phyloP scores from a whole-genome alignment of 2,329 filamentous ascomycete species.

The Lasiodiplodia gonubiensis region DNA sequence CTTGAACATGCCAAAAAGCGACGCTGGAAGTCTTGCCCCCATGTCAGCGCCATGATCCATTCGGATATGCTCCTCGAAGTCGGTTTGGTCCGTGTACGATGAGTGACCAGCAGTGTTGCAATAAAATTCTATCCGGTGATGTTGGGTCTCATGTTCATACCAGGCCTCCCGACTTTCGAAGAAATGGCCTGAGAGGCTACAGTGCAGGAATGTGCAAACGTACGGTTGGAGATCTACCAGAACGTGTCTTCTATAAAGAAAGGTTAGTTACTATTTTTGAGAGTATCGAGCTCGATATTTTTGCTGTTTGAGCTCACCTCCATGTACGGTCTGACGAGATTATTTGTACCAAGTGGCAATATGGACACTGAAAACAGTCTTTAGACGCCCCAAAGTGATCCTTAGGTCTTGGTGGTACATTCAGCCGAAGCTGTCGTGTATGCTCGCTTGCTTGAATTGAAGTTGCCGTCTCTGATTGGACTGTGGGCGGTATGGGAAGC shows the following conservation, averaged over 20 bases:
- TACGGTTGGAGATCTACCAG: slow-evolving; percentile 30
- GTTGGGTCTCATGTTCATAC: slow-evolving; percentile 29
- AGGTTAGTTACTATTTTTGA: background rate
- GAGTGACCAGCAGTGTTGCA: slow-evolving; percentile 30
- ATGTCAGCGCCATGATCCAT: slow-evolving; percentile 1
- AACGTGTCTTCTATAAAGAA: slow-evolving; percentile 26
- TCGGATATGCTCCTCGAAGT: slow-evolving; percentile 29
- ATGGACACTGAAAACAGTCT: too few species aligned
- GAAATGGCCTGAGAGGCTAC: slow-evolving; percentile 23
- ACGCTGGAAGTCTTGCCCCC: background rate
- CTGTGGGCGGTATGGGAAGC: too few species aligned
- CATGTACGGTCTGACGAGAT: too few species aligned
- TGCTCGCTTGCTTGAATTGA: too few species aligned
- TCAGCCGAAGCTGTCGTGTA: too few species aligned
- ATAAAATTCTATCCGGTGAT: slow-evolving; percentile 27
- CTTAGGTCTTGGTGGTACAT: too few species aligned
- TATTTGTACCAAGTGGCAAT: too few species aligned
- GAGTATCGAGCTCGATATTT: too few species aligned
- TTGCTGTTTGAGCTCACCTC: too few species aligned
- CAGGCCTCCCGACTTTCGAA: slow-evolving; percentile 29
- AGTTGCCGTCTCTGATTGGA: too few species aligned
- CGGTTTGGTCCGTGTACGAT: background rate
- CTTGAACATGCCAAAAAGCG: slow-evolving; percentile 10
- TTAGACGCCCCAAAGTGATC: too few species aligned
- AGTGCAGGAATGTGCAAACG: slow-evolving; percentile 30